phyloP scores from a whole-genome alignment of 306 rosid species.

The Cucurbita pepo region DNA sequence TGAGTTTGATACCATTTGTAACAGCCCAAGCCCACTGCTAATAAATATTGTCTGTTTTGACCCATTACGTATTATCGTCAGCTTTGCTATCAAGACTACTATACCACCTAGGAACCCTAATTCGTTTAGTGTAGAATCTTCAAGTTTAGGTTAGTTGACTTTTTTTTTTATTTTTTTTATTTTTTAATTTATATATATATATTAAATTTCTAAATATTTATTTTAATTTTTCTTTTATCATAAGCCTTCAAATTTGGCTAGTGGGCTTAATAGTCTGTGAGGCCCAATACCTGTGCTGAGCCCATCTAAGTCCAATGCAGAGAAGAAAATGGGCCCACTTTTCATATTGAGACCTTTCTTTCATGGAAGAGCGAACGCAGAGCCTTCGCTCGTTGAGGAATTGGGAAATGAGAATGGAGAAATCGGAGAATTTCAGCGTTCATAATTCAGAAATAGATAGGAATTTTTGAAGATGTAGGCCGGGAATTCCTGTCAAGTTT shows the following conservation, averaged over 20 bases:
- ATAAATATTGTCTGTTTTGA: too few species aligned
- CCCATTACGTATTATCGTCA: too few species aligned
- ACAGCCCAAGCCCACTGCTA: too few species aligned
- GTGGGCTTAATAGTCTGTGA: background rate
- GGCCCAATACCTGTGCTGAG: background rate
- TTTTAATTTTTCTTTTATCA: too few species aligned
- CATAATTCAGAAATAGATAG: background rate
- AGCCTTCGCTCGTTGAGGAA: background rate
- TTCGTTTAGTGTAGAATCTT: too few species aligned
- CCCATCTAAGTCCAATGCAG: background rate
- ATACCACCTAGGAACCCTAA: too few species aligned
- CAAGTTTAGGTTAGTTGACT: too few species aligned
- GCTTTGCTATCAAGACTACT: too few species aligned
- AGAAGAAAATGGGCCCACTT: background rate
- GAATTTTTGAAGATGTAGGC: background rate
- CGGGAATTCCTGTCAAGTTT: background rate
- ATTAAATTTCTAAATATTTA: too few species aligned
- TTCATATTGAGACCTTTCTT: background rate
- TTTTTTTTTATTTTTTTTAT: too few species aligned
- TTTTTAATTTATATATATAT: too few species aligned
- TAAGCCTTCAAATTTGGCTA: background rate
- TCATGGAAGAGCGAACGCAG: background rate
- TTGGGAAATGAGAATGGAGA: background rate
- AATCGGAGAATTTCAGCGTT: background rate
- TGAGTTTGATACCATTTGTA: too few species aligned